Conservation (phyloP, 2,329 filamentous ascomycete genomes). For the Nemania diffusa region DNA sequence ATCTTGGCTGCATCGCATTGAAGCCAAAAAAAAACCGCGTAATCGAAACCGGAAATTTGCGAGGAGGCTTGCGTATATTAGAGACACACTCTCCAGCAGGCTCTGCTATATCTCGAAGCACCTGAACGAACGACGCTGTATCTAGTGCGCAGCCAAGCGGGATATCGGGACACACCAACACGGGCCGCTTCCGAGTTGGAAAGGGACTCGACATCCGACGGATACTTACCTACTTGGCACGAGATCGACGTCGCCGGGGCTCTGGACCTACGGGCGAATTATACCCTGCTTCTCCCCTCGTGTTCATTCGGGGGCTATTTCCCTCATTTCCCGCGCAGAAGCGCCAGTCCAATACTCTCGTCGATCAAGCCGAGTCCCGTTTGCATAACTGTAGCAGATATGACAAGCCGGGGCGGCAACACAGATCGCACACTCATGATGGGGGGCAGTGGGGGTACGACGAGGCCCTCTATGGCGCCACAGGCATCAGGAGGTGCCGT, state of each 20-base stretch:
- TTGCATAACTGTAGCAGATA: constrained; percentile 24
- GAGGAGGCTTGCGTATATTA: constrained; percentile 18
- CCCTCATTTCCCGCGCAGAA: constrained; percentile 17
- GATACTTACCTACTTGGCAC: constrained; percentile 25
- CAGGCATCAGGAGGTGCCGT: constrained; percentile 56
- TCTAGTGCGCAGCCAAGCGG: not conserved
- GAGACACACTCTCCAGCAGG: constrained; percentile 8
- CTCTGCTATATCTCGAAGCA: not conserved
- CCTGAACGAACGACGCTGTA: not conserved
- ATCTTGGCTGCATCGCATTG: constrained; percentile 24
- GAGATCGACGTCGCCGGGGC: constrained; percentile 12
- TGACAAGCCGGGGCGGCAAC: constrained; percentile 39
- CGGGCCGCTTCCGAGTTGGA: constrained; percentile 2
- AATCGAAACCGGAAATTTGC: constrained; percentile 1
- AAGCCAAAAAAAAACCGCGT: constrained; percentile 1
- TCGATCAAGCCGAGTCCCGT: not conserved
- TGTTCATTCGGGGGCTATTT: not conserved
- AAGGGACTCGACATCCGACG: constrained; percentile 12
- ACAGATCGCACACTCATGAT: constrained; percentile 42
- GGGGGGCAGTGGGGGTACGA: constrained; percentile 38
- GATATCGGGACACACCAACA: not conserved
- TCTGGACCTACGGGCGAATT: constrained; percentile 8
- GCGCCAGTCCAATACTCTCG: constrained; percentile 6
- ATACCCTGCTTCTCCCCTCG: not conserved
- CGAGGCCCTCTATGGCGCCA: constrained; percentile 51